Conservation (phyloP, 1,284 basidiomycete genomes). For the Hemileia vastatrix region DNA sequence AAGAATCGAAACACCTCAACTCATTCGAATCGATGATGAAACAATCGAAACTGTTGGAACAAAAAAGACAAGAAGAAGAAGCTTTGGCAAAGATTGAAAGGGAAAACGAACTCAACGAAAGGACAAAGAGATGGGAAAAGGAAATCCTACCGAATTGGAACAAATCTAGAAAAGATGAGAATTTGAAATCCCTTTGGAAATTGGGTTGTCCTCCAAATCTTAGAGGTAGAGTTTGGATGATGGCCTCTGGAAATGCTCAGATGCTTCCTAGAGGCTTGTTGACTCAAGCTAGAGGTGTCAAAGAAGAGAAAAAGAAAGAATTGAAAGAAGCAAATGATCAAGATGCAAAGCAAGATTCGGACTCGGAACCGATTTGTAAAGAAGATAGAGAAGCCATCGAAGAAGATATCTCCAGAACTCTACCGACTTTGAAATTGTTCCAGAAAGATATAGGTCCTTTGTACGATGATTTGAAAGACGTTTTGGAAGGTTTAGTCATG, state of each 20-base stretch:
- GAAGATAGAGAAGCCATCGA: constrained; percentile 62
- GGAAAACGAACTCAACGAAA: too few species aligned
- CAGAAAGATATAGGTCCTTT: constrained; percentile 65
- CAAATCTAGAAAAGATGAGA: constrained; percentile 54
- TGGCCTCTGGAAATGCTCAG: constrained; percentile 76
- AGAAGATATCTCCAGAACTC: constrained; percentile 64
- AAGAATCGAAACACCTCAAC: constrained; percentile 34
- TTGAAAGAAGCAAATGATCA: constrained; percentile 60
- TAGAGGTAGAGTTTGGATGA: constrained; percentile 75
- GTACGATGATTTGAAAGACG: constrained; percentile 72
- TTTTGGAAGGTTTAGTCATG: constrained; percentile 83
- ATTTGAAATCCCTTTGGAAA: constrained; percentile 76
- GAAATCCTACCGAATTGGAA: constrained; percentile 75
- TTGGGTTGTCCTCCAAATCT: constrained; percentile 77
- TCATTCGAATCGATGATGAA: constrained; percentile 41
- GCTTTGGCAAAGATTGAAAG: too few species aligned
- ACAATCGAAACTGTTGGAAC: constrained; percentile 29
- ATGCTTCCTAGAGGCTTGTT: constrained; percentile 67
- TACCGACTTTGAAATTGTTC: constrained; percentile 77
- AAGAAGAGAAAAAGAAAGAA: constrained; percentile 62
- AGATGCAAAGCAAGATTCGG: too few species aligned
- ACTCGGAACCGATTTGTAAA: too few species aligned
- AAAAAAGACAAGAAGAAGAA: constrained; percentile 29
- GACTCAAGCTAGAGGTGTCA: constrained; percentile 57
- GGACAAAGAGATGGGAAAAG: too few species aligned